phyloP scores from a whole-genome alignment of 2,329 filamentous ascomycete species.

The Didymella pomorum region DNA sequence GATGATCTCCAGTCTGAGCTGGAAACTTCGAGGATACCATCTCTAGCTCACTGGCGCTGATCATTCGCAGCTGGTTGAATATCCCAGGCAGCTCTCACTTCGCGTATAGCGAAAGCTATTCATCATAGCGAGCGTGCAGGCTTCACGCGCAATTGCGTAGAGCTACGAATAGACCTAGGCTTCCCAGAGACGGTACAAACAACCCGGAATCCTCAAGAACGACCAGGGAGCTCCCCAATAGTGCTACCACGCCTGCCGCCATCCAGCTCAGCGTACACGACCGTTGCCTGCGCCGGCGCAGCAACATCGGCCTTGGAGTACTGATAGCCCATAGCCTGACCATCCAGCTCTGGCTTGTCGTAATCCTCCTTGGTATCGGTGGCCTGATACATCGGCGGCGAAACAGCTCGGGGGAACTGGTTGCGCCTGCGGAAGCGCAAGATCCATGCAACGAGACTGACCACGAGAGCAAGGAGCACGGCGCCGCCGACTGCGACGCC shows the following conservation, averaged over 20 bases:
- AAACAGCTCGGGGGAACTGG: neutral
- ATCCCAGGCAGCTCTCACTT: too few relatives aligned
- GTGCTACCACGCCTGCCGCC: neutral
- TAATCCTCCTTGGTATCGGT: neutral
- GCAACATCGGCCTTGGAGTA: neutral
- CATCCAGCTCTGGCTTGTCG: slow-evolving; percentile 5
- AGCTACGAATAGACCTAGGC: neutral
- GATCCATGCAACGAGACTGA: neutral
- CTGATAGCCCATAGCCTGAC: neutral
- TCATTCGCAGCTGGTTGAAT: too few relatives aligned
- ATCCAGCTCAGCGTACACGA: slow-evolving; percentile 5
- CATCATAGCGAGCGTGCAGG: too few relatives aligned
- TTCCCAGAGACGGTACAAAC: neutral
- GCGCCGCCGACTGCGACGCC: neutral
- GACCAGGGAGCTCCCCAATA: neutral
- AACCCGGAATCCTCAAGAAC: neutral
- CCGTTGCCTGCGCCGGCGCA: neutral
- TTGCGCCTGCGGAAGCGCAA: neutral
- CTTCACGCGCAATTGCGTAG: neutral
- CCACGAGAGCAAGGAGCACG: neutral
- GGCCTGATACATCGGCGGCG: neutral
- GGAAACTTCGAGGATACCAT: too few relatives aligned
- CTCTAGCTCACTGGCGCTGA: too few relatives aligned
- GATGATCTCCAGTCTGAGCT: too few relatives aligned
- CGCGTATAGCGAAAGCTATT: too few relatives aligned